These are phyloP conservation scores for Cercospora beticola DNA, from an alignment of 2,329 filamentous ascomycete genomes.

Conservation along the genomic window DNA sequence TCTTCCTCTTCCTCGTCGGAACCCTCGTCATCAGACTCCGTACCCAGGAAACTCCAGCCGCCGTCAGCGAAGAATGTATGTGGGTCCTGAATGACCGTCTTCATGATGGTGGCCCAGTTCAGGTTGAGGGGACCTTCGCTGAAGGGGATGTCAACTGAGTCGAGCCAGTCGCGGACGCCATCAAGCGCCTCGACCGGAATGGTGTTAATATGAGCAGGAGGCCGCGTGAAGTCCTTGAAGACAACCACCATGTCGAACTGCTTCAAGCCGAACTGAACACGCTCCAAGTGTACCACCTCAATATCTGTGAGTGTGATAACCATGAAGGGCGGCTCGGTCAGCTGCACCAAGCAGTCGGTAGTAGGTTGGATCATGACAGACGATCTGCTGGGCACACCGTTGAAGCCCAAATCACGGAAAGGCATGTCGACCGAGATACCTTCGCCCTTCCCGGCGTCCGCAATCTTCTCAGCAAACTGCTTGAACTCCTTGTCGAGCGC, in stretches of 20 bases:
- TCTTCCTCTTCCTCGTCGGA: slow-evolving; percentile 78
- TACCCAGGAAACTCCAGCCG: slow-evolving; percentile 88
- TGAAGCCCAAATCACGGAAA: slow-evolving; percentile 93
- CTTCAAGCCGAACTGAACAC: slow-evolving; percentile 93
- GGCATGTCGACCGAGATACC: slow-evolving; percentile 93
- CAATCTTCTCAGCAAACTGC: slow-evolving; percentile 94
- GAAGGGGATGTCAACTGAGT: slow-evolving; percentile 91
- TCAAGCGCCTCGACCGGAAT: slow-evolving; percentile 95
- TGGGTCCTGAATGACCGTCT: slow-evolving; percentile 90
- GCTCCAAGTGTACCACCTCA: slow-evolving; percentile 92
- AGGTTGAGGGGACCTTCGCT: slow-evolving; percentile 93
- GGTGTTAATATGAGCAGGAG: slow-evolving; percentile 93
- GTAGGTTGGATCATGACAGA: slow-evolving; percentile 95
- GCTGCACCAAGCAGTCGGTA: slow-evolving; percentile 93
- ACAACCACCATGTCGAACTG: slow-evolving; percentile 99
- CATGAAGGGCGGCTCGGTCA: slow-evolving; percentile 95
- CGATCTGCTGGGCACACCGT: slow-evolving; percentile 91
- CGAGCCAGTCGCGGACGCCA: slow-evolving; percentile 95
- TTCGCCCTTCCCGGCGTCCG: slow-evolving; percentile 88
- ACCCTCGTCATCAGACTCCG: slow-evolving; percentile 83
- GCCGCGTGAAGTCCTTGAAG: slow-evolving; percentile 93
- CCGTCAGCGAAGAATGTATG: slow-evolving; percentile 95
- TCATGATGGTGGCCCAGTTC: slow-evolving; percentile 99
- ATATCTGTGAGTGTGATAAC: slow-evolving; percentile 94
- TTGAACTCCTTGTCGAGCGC: slow-evolving; percentile 95